These are phyloP conservation scores for Solanum okadae DNA, from an alignment of 257 asterid species.

Conservation along the genomic window DNA sequence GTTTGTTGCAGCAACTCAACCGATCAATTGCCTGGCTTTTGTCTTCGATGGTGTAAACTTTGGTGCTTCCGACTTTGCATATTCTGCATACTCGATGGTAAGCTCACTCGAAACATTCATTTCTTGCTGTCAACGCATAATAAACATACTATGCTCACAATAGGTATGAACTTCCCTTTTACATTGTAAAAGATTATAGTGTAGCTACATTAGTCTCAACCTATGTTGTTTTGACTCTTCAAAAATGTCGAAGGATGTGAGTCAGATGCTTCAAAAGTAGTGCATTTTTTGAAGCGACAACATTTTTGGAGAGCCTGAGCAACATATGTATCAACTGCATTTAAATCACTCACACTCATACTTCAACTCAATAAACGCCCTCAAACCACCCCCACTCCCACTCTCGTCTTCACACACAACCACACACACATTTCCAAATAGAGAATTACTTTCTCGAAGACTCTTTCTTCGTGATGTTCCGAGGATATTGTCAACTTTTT, in stretches of 20 bases:
- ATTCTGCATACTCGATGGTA: constrained; percentile 62
- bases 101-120: background rate
- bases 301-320: background rate
- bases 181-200: background rate
- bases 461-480: background rate
- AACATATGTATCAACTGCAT: background rate
- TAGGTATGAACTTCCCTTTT: background rate
- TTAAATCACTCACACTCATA: background rate
- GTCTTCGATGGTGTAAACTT: constrained; percentile 72
- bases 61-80: constrained; percentile 69
- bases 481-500: background rate
- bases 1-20: constrained; percentile 77
- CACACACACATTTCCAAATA: background rate
- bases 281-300: background rate
- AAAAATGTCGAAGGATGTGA: background rate
- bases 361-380: background rate
- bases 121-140: background rate
- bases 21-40: constrained; percentile 64
- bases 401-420: background rate
- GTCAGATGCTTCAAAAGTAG: background rate
- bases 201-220: background rate
- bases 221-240: background rate
- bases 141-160: background rate
- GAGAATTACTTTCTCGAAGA: background rate
- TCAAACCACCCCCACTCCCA: background rate